A percentile compares a stretch with the other conserved stretches of the same genome.
These are phyloP conservation scores for Mycena chlorophos DNA, from an alignment of 768 basidiomycete species.

Conservation along the genomic window DNA sequence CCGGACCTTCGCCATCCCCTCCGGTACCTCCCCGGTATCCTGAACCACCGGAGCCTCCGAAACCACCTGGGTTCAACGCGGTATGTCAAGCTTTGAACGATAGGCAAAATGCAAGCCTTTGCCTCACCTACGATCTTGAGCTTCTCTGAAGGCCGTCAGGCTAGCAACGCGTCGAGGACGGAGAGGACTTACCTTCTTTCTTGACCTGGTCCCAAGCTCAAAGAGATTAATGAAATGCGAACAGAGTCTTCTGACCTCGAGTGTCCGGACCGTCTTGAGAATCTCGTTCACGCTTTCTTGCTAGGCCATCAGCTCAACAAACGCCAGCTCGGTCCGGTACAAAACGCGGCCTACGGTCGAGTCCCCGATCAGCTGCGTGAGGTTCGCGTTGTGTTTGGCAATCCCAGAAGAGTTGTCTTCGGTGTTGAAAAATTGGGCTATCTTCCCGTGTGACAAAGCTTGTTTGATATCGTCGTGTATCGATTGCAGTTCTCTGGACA, in stretches of 20 bases:
- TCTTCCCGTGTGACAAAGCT: background rate
- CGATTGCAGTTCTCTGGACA: background rate
- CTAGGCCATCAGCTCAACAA: background rate
- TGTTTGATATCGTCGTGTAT: background rate
- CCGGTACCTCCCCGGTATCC: background rate
- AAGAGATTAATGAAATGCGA: too few species aligned
- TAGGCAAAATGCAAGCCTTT: background rate
- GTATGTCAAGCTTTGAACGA: background rate
- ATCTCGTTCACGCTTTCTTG: background rate
- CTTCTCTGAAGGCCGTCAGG: too few species aligned
- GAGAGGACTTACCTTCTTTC: too few species aligned
- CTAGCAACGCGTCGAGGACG: too few species aligned
- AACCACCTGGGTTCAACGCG: background rate
- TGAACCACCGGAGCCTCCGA: background rate
- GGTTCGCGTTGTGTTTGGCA: background rate
- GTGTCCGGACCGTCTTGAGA: too few species aligned
- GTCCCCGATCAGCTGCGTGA: constrained; percentile 32
- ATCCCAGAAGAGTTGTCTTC: background rate
- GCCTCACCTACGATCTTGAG: background rate
- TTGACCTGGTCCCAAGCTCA: too few species aligned
- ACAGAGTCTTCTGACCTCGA: too few species aligned
- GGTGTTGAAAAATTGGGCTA: background rate
- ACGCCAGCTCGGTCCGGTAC: background rate
- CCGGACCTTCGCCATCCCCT: background rate
- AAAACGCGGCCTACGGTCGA: background rate